Evolutionary conservation across 2,329 filamentous ascomycete genomes (phyloP), one percentile per base, ranked within the genome.

Genomic region (Sarocladium brachiariae): DNA sequence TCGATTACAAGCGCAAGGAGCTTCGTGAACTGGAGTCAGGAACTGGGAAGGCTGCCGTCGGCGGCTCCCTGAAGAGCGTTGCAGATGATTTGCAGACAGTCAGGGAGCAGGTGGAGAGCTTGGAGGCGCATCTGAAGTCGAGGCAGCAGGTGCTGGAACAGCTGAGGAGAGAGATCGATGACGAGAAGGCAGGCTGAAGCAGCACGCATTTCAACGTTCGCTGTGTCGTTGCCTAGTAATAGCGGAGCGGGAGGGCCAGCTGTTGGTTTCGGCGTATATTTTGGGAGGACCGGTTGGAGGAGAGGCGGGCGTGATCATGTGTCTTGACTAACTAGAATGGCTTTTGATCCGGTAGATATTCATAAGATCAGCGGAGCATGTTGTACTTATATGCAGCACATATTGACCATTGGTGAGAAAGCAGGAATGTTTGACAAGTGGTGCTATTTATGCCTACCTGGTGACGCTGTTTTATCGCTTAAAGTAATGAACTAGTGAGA

Each of bases 1-100:
- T 99, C 38, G 93, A 99, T 63, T 97, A 95, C 68, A 99, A 99
- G 80, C 77, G 89, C 65, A 82, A 82, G 63, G 85, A 84, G 72
- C 74, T 92, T 65, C 76, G 81, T 58, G 90, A 87, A 48, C 62
- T 90, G 67, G 86, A 93, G 68, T 79, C 82, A 55, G 87, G 86
- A 25, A 77, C 80, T 50, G 83, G 80, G 55, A 84, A 77, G 70
- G 81, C 73, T 49, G 83, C 83, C 61, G 80, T 78, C 6, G 90
- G 89, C 0, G 81, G 84, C 7, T 90, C 89, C 0, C 66, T 97
- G 54, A 86, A 90, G 68, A 82, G 84, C 33, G 82, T 96, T 37
- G 74, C 81, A 52, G 91, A 95, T 33, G 93, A 99, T 69, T 79
- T 99, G 64, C 80, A 86, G 60, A 87, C 88, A 41, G 89, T 99